Evolutionary conservation across 176 grass and related monocot genomes (phyloP), one percentile per base, ranked within the genome.

Genomic region (Typha latifolia): DNA sequence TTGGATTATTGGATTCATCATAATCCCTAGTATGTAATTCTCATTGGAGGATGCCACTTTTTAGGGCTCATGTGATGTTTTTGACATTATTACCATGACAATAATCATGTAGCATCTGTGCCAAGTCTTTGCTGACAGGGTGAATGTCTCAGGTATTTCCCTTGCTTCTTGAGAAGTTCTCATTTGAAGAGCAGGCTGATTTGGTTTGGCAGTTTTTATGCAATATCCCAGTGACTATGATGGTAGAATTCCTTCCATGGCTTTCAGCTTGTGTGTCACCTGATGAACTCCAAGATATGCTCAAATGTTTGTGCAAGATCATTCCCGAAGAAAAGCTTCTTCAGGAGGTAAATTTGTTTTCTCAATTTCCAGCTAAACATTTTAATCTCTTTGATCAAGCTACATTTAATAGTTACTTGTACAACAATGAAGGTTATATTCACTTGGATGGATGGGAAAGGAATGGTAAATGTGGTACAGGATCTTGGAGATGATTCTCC

Each of bases 131-230:
- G 19, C 67, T 87, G 69, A 73, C 72, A 34, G 51, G 78, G 49
- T 18, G 53, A 29, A 66, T 79, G 52, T 69, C 76, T 63, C 79
- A 96, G 91, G 84, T 96, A 23, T 91, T 91, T 52, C 91, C 87
- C 0, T 62, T 96, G 71, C 82, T 96, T 23, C 78, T 85, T 21
- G 86, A 85, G 20, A 96, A 91, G 51, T 96, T 88, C 74, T 91
- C 87, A 49, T 68, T 91, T 1, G 66, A 91, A 77, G 91, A 96
- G 68, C 91, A 96, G 51, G 87, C 91, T 64, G 74, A 88, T 83
- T 73, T 96, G 70, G 87, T 91, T 32, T 96, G 91, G 91, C 82
- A 96, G 74, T 96, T 96, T 43, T 78, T 96, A 34, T 96, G 91
- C 62, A 91, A 65, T 22, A 91, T 96, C 61, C 91, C 91, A 56